Evolutionary conservation across 768 basidiomycete species (phyloP).

Genomic region (Sporobolomyces roseus): DNA sequence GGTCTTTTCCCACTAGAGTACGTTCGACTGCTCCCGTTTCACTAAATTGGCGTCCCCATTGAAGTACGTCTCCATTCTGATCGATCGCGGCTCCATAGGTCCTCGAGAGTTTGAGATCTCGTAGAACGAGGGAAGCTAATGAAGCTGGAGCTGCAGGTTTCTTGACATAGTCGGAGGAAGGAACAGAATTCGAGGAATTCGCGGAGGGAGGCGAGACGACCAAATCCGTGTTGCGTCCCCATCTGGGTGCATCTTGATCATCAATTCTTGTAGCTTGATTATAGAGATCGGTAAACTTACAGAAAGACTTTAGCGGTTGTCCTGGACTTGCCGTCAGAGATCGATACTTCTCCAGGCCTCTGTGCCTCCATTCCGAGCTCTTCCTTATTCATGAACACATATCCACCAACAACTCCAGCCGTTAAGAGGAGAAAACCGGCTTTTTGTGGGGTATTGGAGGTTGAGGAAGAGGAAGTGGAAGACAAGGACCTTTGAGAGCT

Average conservation of each 20-base stretch:
- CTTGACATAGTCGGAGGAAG: conserved; percentile 36
- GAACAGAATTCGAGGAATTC: background rate
- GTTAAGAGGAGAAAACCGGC: background rate
- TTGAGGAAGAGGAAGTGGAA: background rate
- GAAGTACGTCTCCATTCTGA: conserved; percentile 72
- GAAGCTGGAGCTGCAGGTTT: conserved; percentile 6
- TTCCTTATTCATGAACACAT: background rate
- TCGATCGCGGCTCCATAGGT: conserved; percentile 60
- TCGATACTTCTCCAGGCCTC: background rate
- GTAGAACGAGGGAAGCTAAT: conserved; percentile 64
- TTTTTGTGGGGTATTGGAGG: background rate
- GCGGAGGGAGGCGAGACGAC: conserved; percentile 14
- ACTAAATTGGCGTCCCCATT: conserved; percentile 71
- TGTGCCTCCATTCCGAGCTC: background rate
- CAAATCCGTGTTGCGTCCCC: conserved; percentile 20
- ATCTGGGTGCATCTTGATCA: background rate
- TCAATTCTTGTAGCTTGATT: too few relatives aligned
- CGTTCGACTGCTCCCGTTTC: conserved; percentile 46
- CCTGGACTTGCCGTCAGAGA: background rate
- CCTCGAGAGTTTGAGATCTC: conserved; percentile 66
- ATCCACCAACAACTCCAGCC: background rate
- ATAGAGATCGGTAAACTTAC: background rate
- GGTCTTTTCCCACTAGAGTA: conserved; percentile 33
- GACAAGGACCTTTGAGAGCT: background rate
- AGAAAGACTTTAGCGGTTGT: background rate